Evolutionary conservation across 176 grass and related monocot species (phyloP).

Genomic region (Oryza australiensis): DNA sequence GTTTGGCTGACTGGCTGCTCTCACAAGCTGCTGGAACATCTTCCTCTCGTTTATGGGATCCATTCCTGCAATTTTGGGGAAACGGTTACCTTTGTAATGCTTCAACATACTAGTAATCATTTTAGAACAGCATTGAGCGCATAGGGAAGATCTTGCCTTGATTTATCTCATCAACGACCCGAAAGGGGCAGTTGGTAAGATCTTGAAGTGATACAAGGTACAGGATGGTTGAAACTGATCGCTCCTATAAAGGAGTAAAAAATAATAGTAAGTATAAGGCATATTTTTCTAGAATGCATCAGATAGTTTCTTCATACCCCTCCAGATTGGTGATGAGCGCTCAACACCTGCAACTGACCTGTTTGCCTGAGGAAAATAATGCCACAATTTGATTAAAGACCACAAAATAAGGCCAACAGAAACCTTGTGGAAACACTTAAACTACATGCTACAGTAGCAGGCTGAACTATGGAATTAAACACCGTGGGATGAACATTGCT

Average conservation of each 20-base stretch:
- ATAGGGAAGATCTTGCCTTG: conserved; percentile 55
- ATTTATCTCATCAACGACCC: conserved; percentile 98
- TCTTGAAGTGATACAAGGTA: conserved; percentile 98
- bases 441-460: neutral
- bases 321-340: conserved; percentile 95
- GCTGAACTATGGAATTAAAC: neutral
- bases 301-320: conserved; percentile 61
- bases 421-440: neutral
- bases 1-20: conserved; percentile 87
- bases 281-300: neutral
- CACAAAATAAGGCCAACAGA: conserved; percentile 8
- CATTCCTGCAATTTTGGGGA: conserved; percentile 62
- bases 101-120: conserved; percentile 13
- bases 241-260: conserved; percentile 61
- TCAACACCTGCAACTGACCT: conserved; percentile 87
- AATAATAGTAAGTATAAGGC: neutral
- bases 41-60: conserved; percentile 98
- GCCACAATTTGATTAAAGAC: neutral
- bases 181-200: conserved; percentile 89
- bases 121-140: neutral
- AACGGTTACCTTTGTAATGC: conserved; percentile 9
- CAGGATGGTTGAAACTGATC: conserved; percentile 93
- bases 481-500: neutral
- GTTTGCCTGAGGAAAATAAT: conserved; percentile 74
- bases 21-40: conserved; percentile 98